Base-by-base conservation (phyloP, 2,329 filamentous ascomycete genomes). In the Trichoderma hamatum region DNA sequence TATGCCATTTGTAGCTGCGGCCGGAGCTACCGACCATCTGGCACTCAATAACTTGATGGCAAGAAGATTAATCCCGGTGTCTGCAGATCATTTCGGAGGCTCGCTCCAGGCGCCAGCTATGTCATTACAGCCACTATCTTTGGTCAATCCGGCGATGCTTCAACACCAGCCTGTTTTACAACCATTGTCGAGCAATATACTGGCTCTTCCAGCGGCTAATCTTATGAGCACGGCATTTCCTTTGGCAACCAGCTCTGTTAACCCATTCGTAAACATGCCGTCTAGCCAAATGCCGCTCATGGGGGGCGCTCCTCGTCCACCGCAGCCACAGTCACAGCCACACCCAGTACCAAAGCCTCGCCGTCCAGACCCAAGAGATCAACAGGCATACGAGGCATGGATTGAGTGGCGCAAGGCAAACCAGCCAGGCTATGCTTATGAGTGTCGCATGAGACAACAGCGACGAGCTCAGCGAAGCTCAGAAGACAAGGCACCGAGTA, bases 361-460 rank as follows among this genome's bases (percentile, higher is more conserved):
- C 4, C 73, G 75, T 34, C 82, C 82, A 56, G 75, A 84, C 69
- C 74, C 83, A 14, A 69, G 73, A 55, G 78, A 78, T 30, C 83
- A 85, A 73, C 81, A 82, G 69, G 76, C 78, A 69, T 85, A 85
- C 72, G 83, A 85, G 74, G 81, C 78, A 43, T 84, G 80, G 71
- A 80, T 85, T 39, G 83, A 85, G 73, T 83, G 80, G 80, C 80
- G 82, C 68, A 85, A 85, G 71, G 81, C 81, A 26, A 80, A 81
- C 58, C 81, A 84, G 71, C 83, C 83, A 6, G 82, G 82, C 2
- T 85, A 84, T 71, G 83, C 83, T 28, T 71, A 81, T 69, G 77
- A 80, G 71, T 85, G 83, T 75, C 83, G 82, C 70, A 75, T 76
- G 51, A 77, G 83, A 58, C 83, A 84, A 72, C 80, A 81, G 69